Conservation (phyloP, 2,329 filamentous ascomycete species). For the Aspergillus hiratsukae region DNA sequence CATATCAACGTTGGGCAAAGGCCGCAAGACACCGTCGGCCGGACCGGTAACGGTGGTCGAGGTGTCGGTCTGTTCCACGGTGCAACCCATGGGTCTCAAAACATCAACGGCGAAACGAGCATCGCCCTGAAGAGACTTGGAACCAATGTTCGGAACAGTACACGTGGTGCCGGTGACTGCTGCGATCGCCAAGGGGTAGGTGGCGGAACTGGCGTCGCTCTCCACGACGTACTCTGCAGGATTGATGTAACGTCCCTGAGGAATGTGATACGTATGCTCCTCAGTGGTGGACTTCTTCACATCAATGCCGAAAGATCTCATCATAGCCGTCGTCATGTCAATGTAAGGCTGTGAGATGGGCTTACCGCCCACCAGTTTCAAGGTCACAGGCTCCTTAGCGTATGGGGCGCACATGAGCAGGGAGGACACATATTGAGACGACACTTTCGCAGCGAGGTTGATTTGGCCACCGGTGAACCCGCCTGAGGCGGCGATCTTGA, state of each 20-base stretch:
- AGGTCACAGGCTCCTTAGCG: slow-evolving; percentile 85
- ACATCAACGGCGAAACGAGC: slow-evolving; percentile 90
- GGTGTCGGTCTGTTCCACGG: slow-evolving; percentile 73
- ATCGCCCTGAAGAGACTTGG: slow-evolving; percentile 86
- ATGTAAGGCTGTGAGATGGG: slow-evolving; percentile 97
- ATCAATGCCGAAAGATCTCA: slow-evolving; percentile 81
- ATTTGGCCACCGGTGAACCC: slow-evolving; percentile 85
- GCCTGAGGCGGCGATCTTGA: slow-evolving; percentile 75
- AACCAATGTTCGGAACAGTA: slow-evolving; percentile 94
- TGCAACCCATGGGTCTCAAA: slow-evolving; percentile 87
- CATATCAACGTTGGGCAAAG: slow-evolving; percentile 86
- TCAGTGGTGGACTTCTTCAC: slow-evolving; percentile 74
- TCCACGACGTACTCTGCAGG: slow-evolving; percentile 85
- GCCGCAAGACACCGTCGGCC: slow-evolving; percentile 65
- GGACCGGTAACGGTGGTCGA: slow-evolving; percentile 94
- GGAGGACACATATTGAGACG: slow-evolving; percentile 98
- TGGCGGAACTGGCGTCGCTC: slow-evolving; percentile 96
- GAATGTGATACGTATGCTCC: slow-evolving; percentile 89
- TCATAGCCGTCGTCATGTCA: slow-evolving; percentile 98
- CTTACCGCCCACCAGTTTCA: slow-evolving; percentile 90
- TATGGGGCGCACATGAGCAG: slow-evolving; percentile 96
- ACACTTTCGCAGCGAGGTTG: slow-evolving; percentile 88
- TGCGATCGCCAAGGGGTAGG: slow-evolving; percentile 88
- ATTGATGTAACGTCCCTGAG: slow-evolving; percentile 76
- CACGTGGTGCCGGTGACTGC: slow-evolving; percentile 95